A percentile compares a stretch with the other conserved stretches of the same genome.
phyloP scores from a whole-genome alignment of 2,329 filamentous ascomycete genomes.

The Cadophora sp. region DNA sequence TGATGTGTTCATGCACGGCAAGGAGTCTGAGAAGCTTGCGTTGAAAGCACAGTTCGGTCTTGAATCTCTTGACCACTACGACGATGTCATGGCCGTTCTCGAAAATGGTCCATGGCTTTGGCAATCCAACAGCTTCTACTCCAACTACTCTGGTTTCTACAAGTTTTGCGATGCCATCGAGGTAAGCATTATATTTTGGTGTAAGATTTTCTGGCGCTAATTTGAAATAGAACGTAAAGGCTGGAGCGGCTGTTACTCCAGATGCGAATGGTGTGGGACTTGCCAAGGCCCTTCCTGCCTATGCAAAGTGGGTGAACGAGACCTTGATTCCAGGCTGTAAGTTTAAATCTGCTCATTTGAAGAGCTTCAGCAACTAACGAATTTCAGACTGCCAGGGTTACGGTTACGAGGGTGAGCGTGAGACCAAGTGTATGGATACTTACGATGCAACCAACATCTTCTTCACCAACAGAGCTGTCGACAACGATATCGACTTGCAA shows the following conservation, averaged over 20 bases:
- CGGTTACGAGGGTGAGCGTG: conserved; percentile 53
- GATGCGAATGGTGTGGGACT: conserved; percentile 58
- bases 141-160: conserved; percentile 54
- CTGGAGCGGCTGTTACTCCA: conserved; percentile 43
- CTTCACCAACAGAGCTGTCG: conserved; percentile 56
- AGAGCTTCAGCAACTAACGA: neutral
- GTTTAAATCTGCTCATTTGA: conserved; percentile 36
- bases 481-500: conserved; percentile 56
- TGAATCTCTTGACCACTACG: conserved; percentile 53
- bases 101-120: conserved; percentile 63
- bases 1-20: conserved; percentile 52
- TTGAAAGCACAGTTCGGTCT: conserved; percentile 62
- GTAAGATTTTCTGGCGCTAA: neutral
- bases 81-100: conserved; percentile 52
- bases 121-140: conserved; percentile 60
- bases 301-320: conserved; percentile 59
- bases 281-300: conserved; percentile 59
- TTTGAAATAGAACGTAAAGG: conserved; percentile 43
- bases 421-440: conserved; percentile 59
- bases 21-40: conserved; percentile 48
- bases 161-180: conserved; percentile 53
- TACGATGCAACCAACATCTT: conserved; percentile 57
- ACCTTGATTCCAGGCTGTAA: conserved; percentile 55
- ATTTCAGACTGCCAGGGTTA: conserved; percentile 53
- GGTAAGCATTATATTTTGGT: conserved; percentile 34